Base-by-base conservation (phyloP, 176 grass and related monocot genomes). In the Zizania latifolia region DNA sequence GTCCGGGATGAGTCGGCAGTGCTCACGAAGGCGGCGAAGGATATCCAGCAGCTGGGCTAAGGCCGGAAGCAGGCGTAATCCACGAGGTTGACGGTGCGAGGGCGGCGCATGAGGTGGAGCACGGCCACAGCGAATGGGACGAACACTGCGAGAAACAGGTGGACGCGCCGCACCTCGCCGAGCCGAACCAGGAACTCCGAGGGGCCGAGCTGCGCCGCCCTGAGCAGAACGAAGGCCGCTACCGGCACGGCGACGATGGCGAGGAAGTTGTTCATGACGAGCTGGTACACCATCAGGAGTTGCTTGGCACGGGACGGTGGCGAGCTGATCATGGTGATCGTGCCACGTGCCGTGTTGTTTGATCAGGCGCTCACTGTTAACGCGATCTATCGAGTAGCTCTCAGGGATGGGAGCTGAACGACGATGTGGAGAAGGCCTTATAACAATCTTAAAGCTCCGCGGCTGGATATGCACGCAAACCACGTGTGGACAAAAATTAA, bases 141-240 rank as follows among this genome's bases (percentile, higher is more conserved):
- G n/a, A n/a, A n/a, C n/a, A n/a, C n/a, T n/a, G 39, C 72, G 4
- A 83, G 13, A 39, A 83, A 76, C 6, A 76, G 30, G 63, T 76
- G 63, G 51, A 29, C 53, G 0, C 72, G 81, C 6, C 30, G 63
- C 12, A 65, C n/a, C 4, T 5, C 62, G 12, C 62, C 34, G 12
- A 2, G 11, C 10, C 12, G 62, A 12, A 1, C 62, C n/a, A n/a
- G n/a, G n/a, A 65, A 35, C 62, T 39, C 62, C 62, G 22, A 33
- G 3, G 62, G 34, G 21, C 35, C 35, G 11, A 65, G n/a, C 35
- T 35, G 35, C 62, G 22, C n/a, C n/a, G 22, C 10, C n/a, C 10
- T 21, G 34, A 38, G n/a, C 34, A 14, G n/a, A 39, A 35, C 35
- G 34, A 5, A 19, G 22, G 35, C 62, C 4, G 62, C 62, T 3